Base-by-base conservation (phyloP, 2,329 filamentous ascomycete genomes). In the Xylariaceae sp. region DNA sequence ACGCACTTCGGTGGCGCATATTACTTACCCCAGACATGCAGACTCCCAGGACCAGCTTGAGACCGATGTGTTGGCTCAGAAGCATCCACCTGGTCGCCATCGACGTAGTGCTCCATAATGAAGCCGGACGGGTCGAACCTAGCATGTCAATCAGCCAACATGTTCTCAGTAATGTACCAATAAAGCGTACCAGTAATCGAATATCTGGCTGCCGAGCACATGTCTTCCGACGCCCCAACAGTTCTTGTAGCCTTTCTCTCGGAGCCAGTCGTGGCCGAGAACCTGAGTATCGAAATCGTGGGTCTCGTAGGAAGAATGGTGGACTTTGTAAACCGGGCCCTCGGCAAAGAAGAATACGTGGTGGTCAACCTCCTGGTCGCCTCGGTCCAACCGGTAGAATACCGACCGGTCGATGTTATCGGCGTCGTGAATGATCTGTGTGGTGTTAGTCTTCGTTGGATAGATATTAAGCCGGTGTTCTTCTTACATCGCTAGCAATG, bases 181-280 rank as follows among this genome's bases (percentile, higher is more conserved):
- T 1, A 73, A 75, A 67, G 79, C 82, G 65, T 75, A 84, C 86
- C 86, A 89, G 70, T 89, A 89, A 66, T 90, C 87, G 63, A 90
- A 91, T 49, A 90, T 84, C 73, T 90, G 88, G 60, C 81, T 85
- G 3, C 88, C 88, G 64, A 90, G 77, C 20, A 89, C 81, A 74
- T 90, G 88, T 50, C 88, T 73, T 0, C 88, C 88, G 0, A 91
- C 82, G 1, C 88, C 88, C 88, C 88, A 91, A 59, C 86, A 86
- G 63, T 79, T 82, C 65, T 79, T 79, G 67, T 88, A 88, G 1
- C 82, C 83, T 69, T 85, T 83, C 59, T 82, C 74, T 1, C 77
- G 77, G 59, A 91, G 73, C 84, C 86, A 90, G 65, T 88, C 81
- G 71, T 91, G 88, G 1, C 88, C 88, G 2, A 90, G 75, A 29